Conservation (phyloP, 2,329 filamentous ascomycete genomes). For the Alternaria longipes region DNA sequence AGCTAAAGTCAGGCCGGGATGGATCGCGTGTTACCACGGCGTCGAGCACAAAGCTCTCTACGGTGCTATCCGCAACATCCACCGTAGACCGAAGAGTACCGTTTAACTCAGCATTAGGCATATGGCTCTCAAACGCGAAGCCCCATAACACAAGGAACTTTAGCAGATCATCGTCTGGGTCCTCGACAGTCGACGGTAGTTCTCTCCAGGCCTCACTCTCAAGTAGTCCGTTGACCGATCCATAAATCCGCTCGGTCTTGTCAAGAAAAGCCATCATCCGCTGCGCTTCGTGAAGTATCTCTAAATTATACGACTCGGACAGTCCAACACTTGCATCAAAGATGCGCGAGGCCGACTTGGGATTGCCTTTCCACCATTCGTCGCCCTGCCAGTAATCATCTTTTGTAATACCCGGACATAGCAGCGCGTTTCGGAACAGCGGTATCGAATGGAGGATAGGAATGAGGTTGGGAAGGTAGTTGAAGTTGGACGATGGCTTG, state of each 20-base stretch:
- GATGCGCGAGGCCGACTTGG: conserved; percentile 60
- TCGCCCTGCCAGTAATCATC: conserved; percentile 64
- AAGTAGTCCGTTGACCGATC: conserved; percentile 62
- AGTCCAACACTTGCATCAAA: conserved; percentile 54
- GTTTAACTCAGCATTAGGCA: conserved; percentile 53
- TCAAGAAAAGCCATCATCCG: conserved; percentile 70
- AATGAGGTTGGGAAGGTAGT: conserved; percentile 66
- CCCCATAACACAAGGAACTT: conserved; percentile 63
- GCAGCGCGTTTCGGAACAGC: conserved; percentile 64
- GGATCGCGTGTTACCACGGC: conserved; percentile 33
- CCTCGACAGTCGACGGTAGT: conserved; percentile 20
- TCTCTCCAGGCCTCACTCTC: conserved; percentile 53
- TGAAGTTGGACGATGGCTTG: conserved; percentile 62
- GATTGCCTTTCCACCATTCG: conserved; percentile 70
- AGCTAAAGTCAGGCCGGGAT: conserved; percentile 45
- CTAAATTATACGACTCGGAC: conserved; percentile 41
- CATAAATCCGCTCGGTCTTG: conserved; percentile 66
- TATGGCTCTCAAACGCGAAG: conserved; percentile 54
- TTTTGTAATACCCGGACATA: conserved; percentile 57
- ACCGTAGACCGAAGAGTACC: conserved; percentile 57
- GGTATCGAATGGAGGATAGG: conserved; percentile 71
- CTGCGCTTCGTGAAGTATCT: conserved; percentile 66
- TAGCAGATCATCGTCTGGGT: conserved; percentile 51
- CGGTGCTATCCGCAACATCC: conserved; percentile 36
- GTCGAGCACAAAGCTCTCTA: conserved; percentile 44